phyloP scores from a whole-genome alignment of 768 basidiomycete genomes.

The Chlorophyllum brunneum region DNA sequence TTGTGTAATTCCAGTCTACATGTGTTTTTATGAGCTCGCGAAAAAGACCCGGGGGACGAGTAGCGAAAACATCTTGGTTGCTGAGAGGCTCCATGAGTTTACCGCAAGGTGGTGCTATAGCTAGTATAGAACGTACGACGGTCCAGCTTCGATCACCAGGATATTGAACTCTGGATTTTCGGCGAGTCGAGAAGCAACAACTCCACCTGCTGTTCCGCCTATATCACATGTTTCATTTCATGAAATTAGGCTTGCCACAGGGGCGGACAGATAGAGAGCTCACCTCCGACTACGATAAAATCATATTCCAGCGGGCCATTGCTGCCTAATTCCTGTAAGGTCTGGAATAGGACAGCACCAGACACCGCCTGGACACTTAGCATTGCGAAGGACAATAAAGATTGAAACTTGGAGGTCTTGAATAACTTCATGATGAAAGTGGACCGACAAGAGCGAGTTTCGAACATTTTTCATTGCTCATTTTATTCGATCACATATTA shows the following conservation, averaged over 20 bases:
- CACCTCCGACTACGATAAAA: conserved; percentile 14
- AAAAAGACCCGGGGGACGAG: background rate
- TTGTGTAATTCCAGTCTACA: conserved; percentile 18
- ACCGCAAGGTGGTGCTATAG: background rate
- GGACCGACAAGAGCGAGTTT: no score
- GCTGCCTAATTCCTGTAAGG: no score
- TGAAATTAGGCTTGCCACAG: background rate
- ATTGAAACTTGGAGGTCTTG: no score
- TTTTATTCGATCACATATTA: no score
- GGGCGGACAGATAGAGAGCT: background rate
- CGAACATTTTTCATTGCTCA: no score
- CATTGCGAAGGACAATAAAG: no score
- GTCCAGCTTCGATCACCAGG: conserved; percentile 15
- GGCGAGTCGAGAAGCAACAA: conserved; percentile 11
- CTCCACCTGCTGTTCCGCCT: conserved; percentile 15
- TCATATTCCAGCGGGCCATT: no score
- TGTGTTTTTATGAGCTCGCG: conserved; percentile 3
- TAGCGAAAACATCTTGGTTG: conserved; percentile 7
- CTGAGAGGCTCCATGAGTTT: background rate
- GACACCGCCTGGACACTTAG: no score
- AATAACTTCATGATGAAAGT: no score
- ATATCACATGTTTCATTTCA: background rate
- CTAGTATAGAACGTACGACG: conserved; percentile 1
- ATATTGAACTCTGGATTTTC: conserved; percentile 12
- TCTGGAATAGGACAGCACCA: no score